A percentile compares a stretch with the other conserved stretches of the same genome.
Evolutionary conservation across 2,329 filamentous ascomycete genomes (phyloP).

Genomic region (Aureobasidium musti): DNA sequence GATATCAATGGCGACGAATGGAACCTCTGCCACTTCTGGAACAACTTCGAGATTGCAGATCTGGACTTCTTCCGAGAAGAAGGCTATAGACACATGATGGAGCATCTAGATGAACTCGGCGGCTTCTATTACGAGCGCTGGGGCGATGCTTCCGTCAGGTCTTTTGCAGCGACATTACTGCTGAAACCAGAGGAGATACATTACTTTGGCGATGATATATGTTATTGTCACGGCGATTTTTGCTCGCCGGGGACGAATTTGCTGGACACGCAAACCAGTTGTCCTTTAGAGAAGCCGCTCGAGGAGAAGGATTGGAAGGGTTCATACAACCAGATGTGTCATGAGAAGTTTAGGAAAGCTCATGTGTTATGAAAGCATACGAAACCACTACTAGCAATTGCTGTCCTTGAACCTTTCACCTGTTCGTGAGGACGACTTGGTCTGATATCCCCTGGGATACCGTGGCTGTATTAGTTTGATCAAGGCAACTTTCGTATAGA

Average conservation of each 20-base stretch:
- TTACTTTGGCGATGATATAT: constrained; percentile 5
- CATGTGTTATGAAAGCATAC: not conserved
- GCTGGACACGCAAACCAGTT: not conserved
- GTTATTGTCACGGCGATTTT: constrained; percentile 6
- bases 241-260: constrained; percentile 2
- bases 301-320: not conserved
- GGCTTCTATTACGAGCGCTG: constrained; percentile 54
- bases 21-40: constrained; percentile 55
- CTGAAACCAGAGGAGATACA: constrained; percentile 35
- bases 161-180: constrained; percentile 58
- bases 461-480: too few species aligned
- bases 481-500: not conserved
- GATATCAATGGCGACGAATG: constrained; percentile 45
- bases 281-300: not conserved
- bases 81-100: constrained; percentile 53
- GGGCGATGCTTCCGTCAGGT: constrained; percentile 55
- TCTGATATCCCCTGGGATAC: too few species aligned
- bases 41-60: constrained; percentile 57
- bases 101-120: constrained; percentile 53
- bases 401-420: too few species aligned
- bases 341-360: not conserved
- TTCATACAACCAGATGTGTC: not conserved
- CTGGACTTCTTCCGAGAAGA: constrained; percentile 53
- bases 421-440: too few species aligned
- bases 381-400: not conserved